Evolutionary conservation across 768 basidiomycete genomes (phyloP).

Genomic region (Leccinum boreale): DNA sequence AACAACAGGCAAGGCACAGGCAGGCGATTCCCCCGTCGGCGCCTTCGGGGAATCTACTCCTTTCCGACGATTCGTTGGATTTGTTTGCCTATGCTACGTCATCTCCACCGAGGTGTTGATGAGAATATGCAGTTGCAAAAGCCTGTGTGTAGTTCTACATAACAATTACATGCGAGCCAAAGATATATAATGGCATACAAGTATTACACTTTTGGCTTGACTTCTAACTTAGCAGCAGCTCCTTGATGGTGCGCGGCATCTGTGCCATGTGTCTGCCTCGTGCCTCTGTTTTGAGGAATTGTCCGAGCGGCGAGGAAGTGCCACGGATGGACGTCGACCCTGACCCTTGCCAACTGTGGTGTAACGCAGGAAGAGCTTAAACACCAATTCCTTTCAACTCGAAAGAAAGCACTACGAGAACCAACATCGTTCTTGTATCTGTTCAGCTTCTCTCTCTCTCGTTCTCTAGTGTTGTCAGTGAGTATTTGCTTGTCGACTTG

Average conservation of each 20-base stretch:
- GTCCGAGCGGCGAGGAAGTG: not conserved
- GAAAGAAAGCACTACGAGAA: not conserved
- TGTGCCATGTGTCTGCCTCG: conserved; percentile 21
- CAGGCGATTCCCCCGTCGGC: not conserved
- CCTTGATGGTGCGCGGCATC: not conserved
- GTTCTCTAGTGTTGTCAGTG: conserved; percentile 3
- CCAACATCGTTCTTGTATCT: not conserved
- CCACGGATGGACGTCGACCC: not conserved
- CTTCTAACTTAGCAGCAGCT: not conserved
- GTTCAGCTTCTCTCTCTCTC: not conserved
- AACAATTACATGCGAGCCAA: not conserved
- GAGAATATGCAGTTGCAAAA: not conserved
- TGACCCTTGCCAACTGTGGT: not conserved
- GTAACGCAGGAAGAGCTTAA: conserved; percentile 1
- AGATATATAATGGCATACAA: not conserved
- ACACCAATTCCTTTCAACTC: not conserved
- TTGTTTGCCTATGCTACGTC: conserved; percentile 40
- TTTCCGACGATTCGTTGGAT: conserved; percentile 51
- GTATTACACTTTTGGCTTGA: not conserved
- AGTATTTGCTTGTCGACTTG: conserved; percentile 1
- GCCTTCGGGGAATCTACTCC: conserved; percentile 10
- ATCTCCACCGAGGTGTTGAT: conserved; percentile 25
- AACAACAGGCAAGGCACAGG: conserved; percentile 4
- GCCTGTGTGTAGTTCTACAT: not conserved
- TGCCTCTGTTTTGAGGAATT: conserved; percentile 9